These are phyloP conservation scores for Pterocarpus macrocarpus DNA, from an alignment of 306 rosid genomes.

Conservation along the genomic window DNA sequence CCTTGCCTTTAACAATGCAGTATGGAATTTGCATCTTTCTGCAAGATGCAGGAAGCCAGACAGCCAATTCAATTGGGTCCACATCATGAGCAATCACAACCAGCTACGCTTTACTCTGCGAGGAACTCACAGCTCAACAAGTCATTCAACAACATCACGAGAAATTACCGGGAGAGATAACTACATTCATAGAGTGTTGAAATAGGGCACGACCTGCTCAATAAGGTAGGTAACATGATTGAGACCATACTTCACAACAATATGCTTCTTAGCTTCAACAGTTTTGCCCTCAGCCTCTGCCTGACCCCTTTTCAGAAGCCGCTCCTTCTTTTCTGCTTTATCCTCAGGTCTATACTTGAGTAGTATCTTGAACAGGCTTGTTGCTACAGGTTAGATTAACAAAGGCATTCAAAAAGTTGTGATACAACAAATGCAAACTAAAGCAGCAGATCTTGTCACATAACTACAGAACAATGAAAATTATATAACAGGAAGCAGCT, in stretches of 20 bases:
- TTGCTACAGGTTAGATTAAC: conserved; percentile 53
- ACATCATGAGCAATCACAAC: conserved; percentile 88
- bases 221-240: conserved; percentile 51
- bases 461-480: neutral
- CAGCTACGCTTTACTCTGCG: conserved; percentile 78
- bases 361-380: conserved; percentile 79
- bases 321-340: conserved; percentile 80
- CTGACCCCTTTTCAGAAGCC: conserved; percentile 78
- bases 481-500: neutral
- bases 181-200: neutral
- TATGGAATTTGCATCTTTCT: conserved; percentile 89
- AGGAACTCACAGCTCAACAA: neutral
- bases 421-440: neutral
- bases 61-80: conserved; percentile 85
- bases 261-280: no score
- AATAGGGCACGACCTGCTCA: conserved; percentile 58
- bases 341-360: conserved; percentile 86
- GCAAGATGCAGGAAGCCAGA: conserved; percentile 87
- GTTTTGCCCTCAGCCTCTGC: conserved; percentile 53
- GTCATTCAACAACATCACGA: neutral
- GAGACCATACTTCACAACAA: no score
- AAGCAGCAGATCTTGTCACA: neutral
- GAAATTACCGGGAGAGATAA: neutral
- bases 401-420: neutral
- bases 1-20: conserved; percentile 87